Evolutionary conservation across 2,329 filamentous ascomycete species (phyloP).

Genomic region (Neurospora crassa): DNA sequence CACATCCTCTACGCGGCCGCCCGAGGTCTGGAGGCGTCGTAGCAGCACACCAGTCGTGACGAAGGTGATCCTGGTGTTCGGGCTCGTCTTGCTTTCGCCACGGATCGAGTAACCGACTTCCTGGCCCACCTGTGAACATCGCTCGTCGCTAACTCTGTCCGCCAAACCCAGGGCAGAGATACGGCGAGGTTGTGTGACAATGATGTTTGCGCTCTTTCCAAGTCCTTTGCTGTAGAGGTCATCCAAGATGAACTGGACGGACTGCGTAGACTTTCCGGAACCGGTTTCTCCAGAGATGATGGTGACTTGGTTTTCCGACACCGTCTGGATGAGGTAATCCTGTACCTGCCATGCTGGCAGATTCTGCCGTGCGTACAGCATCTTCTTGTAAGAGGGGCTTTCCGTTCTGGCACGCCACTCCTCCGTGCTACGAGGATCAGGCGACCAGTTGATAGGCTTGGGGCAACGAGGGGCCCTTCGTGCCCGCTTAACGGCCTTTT

Average conservation of each 20-base stretch:
- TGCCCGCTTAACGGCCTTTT: slow-evolving; percentile 13
- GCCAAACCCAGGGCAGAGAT: slow-evolving; percentile 92
- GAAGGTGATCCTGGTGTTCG: slow-evolving; percentile 80
- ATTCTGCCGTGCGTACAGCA: slow-evolving; percentile 61
- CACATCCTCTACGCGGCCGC: slow-evolving; percentile 70
- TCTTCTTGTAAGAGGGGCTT: slow-evolving; percentile 57
- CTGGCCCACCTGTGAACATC: slow-evolving; percentile 69
- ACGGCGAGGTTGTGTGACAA: slow-evolving; percentile 89
- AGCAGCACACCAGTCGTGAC: slow-evolving; percentile 92
- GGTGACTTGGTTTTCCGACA: slow-evolving; percentile 73
- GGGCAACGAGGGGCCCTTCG: slow-evolving; percentile 36
- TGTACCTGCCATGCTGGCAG: slow-evolving; percentile 83
- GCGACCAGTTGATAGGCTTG: slow-evolving; percentile 53
- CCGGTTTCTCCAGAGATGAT: slow-evolving; percentile 97
- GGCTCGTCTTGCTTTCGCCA: slow-evolving; percentile 71
- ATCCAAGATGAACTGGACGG: slow-evolving; percentile 90
- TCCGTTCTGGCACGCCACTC: slow-evolving; percentile 63
- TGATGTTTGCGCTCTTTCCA: slow-evolving; percentile 73
- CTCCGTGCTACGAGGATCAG: slow-evolving; percentile 49
- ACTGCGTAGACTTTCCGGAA: slow-evolving; percentile 94
- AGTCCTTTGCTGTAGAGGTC: slow-evolving; percentile 71
- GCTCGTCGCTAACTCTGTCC: slow-evolving; percentile 87
- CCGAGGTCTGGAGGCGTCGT: slow-evolving; percentile 81
- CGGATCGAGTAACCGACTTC: slow-evolving; percentile 90
- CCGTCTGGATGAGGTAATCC: slow-evolving; percentile 65